Conservation (phyloP, 2,329 filamentous ascomycete genomes). For the Berkeleyomyces basicola region DNA sequence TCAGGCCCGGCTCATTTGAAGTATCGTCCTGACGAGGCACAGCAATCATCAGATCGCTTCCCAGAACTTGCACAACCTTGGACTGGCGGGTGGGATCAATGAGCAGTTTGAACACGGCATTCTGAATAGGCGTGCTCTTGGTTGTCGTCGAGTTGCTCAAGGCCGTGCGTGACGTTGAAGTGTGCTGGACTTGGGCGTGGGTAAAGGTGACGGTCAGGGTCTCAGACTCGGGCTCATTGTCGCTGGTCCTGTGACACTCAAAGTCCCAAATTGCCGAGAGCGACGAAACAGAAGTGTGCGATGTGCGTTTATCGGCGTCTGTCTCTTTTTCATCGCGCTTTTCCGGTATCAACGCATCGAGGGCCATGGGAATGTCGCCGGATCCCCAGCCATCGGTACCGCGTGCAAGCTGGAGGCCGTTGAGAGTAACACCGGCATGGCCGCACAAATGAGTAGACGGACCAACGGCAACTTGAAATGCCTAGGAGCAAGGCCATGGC, state of each 20-base stretch:
- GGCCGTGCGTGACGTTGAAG: slow-evolving; percentile 4
- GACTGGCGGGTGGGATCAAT: slow-evolving; percentile 8
- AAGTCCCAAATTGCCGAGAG: slow-evolving; percentile 11
- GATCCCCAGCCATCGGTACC: slow-evolving; percentile 2
- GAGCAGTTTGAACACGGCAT: slow-evolving; percentile 12
- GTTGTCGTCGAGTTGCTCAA: slow-evolving; percentile 6
- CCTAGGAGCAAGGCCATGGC: background rate
- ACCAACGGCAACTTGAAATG: slow-evolving; percentile 8
- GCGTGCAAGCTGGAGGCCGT: slow-evolving; percentile 4
- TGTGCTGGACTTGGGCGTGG: slow-evolving; percentile 2
- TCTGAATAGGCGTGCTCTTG: slow-evolving; percentile 2
- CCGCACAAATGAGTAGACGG: slow-evolving; percentile 7
- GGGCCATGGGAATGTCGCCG: slow-evolving; percentile 5
- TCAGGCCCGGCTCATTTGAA: background rate
- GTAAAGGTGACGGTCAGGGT: slow-evolving; percentile 11
- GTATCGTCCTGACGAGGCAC: background rate
- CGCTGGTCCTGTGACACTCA: slow-evolving; percentile 2
- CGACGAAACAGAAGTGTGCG: background rate
- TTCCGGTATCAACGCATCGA: background rate
- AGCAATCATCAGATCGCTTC: slow-evolving; percentile 5
- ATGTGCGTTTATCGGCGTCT: background rate
- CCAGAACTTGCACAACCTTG: slow-evolving; percentile 11
- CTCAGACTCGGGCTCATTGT: slow-evolving; percentile 4
- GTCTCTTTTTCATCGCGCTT: background rate
- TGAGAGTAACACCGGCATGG: slow-evolving; percentile 9